phyloP scores from a whole-genome alignment of 768 basidiomycete species.

The Suillus subaureus region DNA sequence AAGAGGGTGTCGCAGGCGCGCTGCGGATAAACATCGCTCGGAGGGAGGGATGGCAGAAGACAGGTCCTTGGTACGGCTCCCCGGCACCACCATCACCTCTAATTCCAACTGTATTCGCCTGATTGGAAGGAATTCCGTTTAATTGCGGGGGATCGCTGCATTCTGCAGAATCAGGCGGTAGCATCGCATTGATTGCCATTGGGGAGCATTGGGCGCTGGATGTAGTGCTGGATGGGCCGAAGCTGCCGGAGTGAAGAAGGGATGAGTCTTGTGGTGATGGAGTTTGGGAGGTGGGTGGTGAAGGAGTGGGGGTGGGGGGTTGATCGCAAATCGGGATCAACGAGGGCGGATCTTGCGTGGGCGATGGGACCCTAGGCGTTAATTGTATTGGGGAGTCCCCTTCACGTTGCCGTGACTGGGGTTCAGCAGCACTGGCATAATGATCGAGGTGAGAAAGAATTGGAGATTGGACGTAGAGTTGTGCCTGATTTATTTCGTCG shows the following conservation, averaged over 20 bases:
- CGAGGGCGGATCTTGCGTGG: slow-evolving; percentile 8
- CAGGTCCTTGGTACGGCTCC: slow-evolving; percentile 4
- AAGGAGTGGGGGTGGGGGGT: slow-evolving; percentile 29
- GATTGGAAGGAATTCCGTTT: slow-evolving; percentile 1
- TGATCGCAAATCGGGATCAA: slow-evolving; percentile 9
- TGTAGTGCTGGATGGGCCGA: slow-evolving; percentile 12
- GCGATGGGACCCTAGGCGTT: slow-evolving; percentile 1
- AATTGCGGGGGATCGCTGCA: slow-evolving; percentile 19
- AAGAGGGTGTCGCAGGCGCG: slow-evolving; percentile 8
- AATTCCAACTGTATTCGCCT: slow-evolving; percentile 6
- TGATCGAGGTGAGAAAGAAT: slow-evolving; percentile 7
- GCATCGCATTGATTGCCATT: slow-evolving; percentile 20
- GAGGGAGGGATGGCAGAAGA: slow-evolving; percentile 6
- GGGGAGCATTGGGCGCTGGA: slow-evolving; percentile 23
- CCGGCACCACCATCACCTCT: slow-evolving; percentile 5
- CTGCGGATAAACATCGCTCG: slow-evolving; percentile 7
- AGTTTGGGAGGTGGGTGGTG: slow-evolving; percentile 29
- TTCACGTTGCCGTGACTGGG: neutral
- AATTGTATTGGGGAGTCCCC: neutral
- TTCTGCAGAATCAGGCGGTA: slow-evolving; percentile 24
- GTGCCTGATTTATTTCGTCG: slow-evolving; percentile 6
- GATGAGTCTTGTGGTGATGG: slow-evolving; percentile 31
- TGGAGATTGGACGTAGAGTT: slow-evolving; percentile 5
- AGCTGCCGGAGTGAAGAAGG: slow-evolving; percentile 10
- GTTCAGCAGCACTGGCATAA: neutral